A percentile compares a stretch with the other conserved stretches of the same genome.
Conservation (phyloP, 2,329 filamentous ascomycete genomes). For the Chlorencoelia australis region DNA sequence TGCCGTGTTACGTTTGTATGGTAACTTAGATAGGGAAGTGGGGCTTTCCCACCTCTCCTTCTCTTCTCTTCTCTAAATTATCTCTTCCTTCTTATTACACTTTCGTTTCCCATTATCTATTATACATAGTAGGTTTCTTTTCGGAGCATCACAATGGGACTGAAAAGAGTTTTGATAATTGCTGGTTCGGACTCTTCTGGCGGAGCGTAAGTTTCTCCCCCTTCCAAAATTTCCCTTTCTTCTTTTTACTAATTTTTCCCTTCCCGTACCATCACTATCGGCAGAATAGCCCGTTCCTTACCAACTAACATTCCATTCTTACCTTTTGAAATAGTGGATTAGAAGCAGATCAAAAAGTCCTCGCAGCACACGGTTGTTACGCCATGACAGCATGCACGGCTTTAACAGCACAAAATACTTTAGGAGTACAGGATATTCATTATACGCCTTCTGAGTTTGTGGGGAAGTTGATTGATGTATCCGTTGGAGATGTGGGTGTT, state of each 20-base stretch:
- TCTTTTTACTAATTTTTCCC: too few species aligned
- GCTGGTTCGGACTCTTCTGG: constrained; percentile 68
- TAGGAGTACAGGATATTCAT: constrained; percentile 73
- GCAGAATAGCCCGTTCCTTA: constrained; percentile 2
- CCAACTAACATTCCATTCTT: constrained; percentile 9
- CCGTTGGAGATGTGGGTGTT: constrained; percentile 71
- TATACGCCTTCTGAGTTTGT: constrained; percentile 70
- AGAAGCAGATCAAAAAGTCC: constrained; percentile 91
- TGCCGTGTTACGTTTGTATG: too few species aligned
- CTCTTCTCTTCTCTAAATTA: too few species aligned
- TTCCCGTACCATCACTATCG: too few species aligned
- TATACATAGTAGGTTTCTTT: too few species aligned
- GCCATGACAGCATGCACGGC: constrained; percentile 94
- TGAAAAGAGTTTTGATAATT: constrained; percentile 52
- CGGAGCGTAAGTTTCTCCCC: constrained; percentile 51
- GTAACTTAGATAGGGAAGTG: too few species aligned
- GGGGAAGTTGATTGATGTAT: constrained; percentile 74
- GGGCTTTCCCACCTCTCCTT: too few species aligned
- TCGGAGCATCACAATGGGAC: constrained; percentile 22
- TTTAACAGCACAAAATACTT: constrained; percentile 91
- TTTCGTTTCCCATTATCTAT: too few species aligned
- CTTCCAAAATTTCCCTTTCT: constrained; percentile 8
- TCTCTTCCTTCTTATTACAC: too few species aligned
- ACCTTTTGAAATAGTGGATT: too few species aligned
- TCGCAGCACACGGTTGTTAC: constrained; percentile 86